phyloP scores from a whole-genome alignment of 805 yeast genomes.

The Kuraishia ogatae region DNA sequence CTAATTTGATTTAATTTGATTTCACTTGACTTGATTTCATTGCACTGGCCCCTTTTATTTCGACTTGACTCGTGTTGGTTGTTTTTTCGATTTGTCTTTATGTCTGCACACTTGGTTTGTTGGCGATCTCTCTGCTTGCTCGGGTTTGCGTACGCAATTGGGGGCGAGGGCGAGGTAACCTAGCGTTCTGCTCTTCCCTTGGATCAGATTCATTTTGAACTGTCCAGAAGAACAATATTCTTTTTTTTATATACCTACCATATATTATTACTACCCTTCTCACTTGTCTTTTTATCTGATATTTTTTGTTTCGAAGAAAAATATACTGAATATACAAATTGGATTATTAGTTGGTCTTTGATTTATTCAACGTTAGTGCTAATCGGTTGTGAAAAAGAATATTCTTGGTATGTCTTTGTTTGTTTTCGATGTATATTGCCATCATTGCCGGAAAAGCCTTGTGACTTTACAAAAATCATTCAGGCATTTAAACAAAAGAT shows the following conservation, averaged over 20 bases:
- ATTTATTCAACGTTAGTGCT: too few species aligned
- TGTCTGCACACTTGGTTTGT: neutral
- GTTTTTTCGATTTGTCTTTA: neutral
- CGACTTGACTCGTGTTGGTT: neutral
- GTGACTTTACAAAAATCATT: too few species aligned
- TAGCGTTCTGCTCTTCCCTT: too few species aligned
- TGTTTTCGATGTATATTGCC: too few species aligned
- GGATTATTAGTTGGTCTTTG: neutral
- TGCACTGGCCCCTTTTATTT: too few species aligned
- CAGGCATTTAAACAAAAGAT: too few species aligned
- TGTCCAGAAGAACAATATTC: neutral
- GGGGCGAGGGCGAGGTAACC: too few species aligned
- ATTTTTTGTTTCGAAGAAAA: neutral
- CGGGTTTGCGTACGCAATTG: too few species aligned
- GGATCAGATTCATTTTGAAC: neutral
- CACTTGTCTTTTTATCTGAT: conserved; percentile 5
- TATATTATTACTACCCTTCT: neutral
- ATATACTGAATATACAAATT: neutral
- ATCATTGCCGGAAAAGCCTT: too few species aligned
- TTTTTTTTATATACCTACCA: neutral
- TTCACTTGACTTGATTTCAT: neutral
- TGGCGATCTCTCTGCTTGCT: neutral
- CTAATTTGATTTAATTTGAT: neutral
- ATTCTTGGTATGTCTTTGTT: too few species aligned
- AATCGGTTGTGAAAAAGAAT: too few species aligned